Evolutionary conservation across 768 basidiomycete genomes (phyloP).

Genomic region (Suillus lakei): DNA sequence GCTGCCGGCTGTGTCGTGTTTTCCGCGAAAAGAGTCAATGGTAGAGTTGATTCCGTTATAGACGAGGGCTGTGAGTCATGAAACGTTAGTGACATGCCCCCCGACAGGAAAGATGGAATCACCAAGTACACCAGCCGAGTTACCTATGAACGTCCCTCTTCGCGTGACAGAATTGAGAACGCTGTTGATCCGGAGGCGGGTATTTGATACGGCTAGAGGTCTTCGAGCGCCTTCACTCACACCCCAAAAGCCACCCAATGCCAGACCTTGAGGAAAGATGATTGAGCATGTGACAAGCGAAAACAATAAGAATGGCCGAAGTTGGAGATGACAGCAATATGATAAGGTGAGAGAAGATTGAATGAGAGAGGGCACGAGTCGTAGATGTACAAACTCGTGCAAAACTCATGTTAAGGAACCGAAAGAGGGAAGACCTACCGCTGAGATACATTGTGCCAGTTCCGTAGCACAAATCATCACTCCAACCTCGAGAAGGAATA

Average conservation of each 20-base stretch:
- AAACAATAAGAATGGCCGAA: conserved; percentile 80
- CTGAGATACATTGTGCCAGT: conserved; percentile 98
- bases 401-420: conserved; percentile 51
- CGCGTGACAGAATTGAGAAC: conserved; percentile 95
- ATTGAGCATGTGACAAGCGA: conserved; percentile 78
- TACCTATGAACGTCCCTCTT: conserved; percentile 97
- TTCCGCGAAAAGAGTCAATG: conserved; percentile 86
- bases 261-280: conserved; percentile 77
- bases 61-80: conserved; percentile 70
- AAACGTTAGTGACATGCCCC: conserved; percentile 43
- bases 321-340: conserved; percentile 57
- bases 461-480: conserved; percentile 99
- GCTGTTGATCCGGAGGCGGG: conserved; percentile 93
- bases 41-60: conserved; percentile 98
- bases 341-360: conserved; percentile 70
- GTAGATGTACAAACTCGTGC: conserved; percentile 52
- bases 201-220: conserved; percentile 84
- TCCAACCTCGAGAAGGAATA: conserved; percentile 95
- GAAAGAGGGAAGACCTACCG: conserved; percentile 77
- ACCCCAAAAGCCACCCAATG: conserved; percentile 95
- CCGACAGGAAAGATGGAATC: conserved; percentile 47
- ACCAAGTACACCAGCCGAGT: conserved; percentile 98
- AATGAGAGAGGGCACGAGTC: conserved; percentile 52
- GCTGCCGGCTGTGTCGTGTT: conserved; percentile 90
- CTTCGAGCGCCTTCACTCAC: conserved; percentile 90